Evolutionary conservation across 169 alveolate genomes (phyloP).

Genomic region (Plasmodium inui): DNA sequence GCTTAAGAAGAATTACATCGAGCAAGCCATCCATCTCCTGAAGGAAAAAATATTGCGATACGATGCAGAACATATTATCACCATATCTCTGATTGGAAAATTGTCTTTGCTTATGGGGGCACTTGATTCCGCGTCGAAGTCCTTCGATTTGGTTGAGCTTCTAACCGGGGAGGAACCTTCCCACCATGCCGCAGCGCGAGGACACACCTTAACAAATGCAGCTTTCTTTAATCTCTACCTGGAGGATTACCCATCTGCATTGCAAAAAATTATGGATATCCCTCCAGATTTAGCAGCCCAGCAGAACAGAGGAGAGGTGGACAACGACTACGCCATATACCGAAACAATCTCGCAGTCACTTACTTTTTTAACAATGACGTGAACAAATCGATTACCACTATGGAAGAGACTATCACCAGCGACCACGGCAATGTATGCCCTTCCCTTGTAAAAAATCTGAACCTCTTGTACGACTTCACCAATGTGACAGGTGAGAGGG

Average conservation of each 20-base stretch:
- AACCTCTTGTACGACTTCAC: constrained; percentile 44
- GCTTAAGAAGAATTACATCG: constrained; percentile 59
- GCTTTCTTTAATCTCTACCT: constrained; percentile 21
- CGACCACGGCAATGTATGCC: constrained; percentile 29
- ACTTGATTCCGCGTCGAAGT: constrained; percentile 7
- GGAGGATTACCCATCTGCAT: constrained; percentile 37
- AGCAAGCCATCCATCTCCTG: constrained; percentile 60
- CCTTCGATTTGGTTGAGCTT: constrained; percentile 20
- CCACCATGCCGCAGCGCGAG: not conserved
- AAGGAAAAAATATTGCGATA: constrained; percentile 37
- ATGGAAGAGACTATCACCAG: constrained; percentile 18
- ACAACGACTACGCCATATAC: constrained; percentile 31
- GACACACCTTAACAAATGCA: constrained; percentile 2
- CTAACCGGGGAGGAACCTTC: not conserved
- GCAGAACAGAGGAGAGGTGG: not conserved
- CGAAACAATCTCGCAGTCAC: constrained; percentile 48
- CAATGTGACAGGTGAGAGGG: constrained; percentile 33
- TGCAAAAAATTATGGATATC: constrained; percentile 5
- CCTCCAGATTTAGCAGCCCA: not conserved
- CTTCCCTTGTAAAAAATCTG: constrained; percentile 28
- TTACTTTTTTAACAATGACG: constrained; percentile 35
- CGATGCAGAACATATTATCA: constrained; percentile 17
- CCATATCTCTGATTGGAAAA: constrained; percentile 66
- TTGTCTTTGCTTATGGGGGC: constrained; percentile 49
- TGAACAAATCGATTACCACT: constrained; percentile 20